Percentiles rank a stretch among this genome's conserved stretches.
Evolutionary conservation across 768 basidiomycete genomes (phyloP).

Genomic region (Pisolithus albus): DNA sequence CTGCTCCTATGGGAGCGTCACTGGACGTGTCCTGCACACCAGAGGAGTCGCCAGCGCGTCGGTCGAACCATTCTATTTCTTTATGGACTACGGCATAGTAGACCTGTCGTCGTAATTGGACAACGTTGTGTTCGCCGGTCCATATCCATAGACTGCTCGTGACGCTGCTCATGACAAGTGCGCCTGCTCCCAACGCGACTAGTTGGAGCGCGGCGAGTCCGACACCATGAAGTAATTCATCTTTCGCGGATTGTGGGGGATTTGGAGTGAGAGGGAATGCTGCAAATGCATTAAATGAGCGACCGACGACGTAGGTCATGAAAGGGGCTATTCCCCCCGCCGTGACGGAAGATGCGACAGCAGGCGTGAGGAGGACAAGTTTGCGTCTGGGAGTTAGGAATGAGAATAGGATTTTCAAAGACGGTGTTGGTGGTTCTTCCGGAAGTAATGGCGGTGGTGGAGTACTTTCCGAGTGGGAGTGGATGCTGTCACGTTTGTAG

Average conservation of each 20-base stretch:
- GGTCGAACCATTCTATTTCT: constrained; percentile 90
- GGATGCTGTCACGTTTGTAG: no score
- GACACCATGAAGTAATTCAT: constrained; percentile 48
- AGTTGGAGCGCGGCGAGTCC: constrained; percentile 61
- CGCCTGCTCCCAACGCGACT: constrained; percentile 55
- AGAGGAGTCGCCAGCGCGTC: constrained; percentile 54
- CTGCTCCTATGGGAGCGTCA: constrained; percentile 63
- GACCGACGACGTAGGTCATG: constrained; percentile 80
- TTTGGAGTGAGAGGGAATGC: constrained; percentile 40
- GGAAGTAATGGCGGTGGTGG: constrained; percentile 10
- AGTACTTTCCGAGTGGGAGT: neutral
- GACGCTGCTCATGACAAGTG: constrained; percentile 64
- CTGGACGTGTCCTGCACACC: constrained; percentile 29
- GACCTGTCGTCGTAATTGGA: constrained; percentile 58
- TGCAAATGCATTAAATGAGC: constrained; percentile 69
- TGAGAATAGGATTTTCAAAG: constrained; percentile 60
- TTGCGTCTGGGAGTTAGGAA: constrained; percentile 53
- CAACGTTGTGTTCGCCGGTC: constrained; percentile 75
- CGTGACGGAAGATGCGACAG: constrained; percentile 50
- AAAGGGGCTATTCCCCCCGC: constrained; percentile 73
- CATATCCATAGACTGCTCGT: constrained; percentile 82
- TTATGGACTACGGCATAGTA: constrained; percentile 61
- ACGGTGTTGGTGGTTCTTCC: constrained; percentile 36
- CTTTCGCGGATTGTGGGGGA: constrained; percentile 38
- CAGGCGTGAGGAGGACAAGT: constrained; percentile 56